Evolutionary conservation across 805 yeast genomes (phyloP).

Genomic region (Citeromyces nyonsensis): DNA sequence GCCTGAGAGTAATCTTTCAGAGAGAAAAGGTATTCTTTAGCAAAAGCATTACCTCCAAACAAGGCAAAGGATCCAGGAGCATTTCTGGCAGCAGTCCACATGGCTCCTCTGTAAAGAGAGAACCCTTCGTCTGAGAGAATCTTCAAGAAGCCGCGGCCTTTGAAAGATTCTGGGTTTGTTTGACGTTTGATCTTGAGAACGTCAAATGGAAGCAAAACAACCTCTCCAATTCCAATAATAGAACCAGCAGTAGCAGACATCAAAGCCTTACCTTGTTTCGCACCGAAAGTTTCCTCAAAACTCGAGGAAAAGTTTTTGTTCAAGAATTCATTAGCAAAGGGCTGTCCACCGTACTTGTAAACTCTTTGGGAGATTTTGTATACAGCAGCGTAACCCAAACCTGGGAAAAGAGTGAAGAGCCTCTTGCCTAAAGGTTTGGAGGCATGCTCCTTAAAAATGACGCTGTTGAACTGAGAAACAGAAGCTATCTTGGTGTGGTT

Average conservation of each 20-base stretch:
- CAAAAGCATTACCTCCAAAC: constrained; percentile 97
- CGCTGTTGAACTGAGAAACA: constrained; percentile 57
- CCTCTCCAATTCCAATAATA: constrained; percentile 89
- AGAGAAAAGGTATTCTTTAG: constrained; percentile 88
- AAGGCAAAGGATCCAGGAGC: constrained; percentile 98
- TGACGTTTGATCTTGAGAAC: constrained; percentile 97
- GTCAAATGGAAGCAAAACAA: constrained; percentile 87
- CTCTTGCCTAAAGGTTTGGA: constrained; percentile 54
- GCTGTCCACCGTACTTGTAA: constrained; percentile 98
- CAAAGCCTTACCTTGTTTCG: constrained; percentile 94
- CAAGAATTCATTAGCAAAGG: constrained; percentile 90
- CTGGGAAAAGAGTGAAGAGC: constrained; percentile 82
- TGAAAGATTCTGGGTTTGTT: constrained; percentile 99
- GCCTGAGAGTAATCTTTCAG: constrained; percentile 79
- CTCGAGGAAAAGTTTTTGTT: constrained; percentile 52
- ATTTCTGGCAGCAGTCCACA: constrained; percentile 99
- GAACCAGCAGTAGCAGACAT: constrained; percentile 97
- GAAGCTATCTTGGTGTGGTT: constrained; percentile 57
- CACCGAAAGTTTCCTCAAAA: constrained; percentile 71
- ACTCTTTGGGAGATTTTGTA: constrained; percentile 95
- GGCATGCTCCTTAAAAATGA: constrained; percentile 77
- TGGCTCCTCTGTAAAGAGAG: constrained; percentile 95
- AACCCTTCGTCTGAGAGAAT: constrained; percentile 85
- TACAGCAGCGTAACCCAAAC: constrained; percentile 95
- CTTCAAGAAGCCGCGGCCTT: constrained; percentile 89